phyloP scores from a whole-genome alignment of 225 moss, liverwort and hornwort species.

The Marchantia paleacea region DNA sequence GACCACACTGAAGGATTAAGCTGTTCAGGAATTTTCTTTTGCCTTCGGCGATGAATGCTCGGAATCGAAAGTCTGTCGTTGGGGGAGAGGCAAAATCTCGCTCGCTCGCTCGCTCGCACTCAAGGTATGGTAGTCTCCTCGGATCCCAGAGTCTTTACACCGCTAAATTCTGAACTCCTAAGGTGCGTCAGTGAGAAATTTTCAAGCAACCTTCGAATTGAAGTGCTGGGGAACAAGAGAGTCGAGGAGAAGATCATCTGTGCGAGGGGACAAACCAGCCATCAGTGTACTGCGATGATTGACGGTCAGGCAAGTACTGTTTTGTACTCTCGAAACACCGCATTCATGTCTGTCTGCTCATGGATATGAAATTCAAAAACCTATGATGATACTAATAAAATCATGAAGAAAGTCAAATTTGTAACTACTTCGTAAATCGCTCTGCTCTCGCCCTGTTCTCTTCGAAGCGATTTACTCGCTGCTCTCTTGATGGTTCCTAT shows the following conservation, averaged over 20 bases:
- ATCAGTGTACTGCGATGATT: background rate
- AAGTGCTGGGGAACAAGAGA: background rate
- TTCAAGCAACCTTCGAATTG: background rate
- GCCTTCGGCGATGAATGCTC: background rate
- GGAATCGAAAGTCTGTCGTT: background rate
- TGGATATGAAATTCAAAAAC: background rate
- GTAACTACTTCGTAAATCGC: background rate
- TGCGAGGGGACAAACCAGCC: background rate
- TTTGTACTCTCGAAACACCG: constrained; percentile 2
- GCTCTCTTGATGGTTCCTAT: too few relatives aligned
- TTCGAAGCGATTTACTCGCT: too few relatives aligned
- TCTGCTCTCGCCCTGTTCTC: too few relatives aligned
- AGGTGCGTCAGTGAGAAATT: background rate
- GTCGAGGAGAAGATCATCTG: constrained; percentile 1
- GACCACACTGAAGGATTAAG: constrained; percentile 59
- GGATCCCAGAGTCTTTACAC: constrained; percentile 2
- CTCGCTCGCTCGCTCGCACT: background rate
- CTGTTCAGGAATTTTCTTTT: background rate
- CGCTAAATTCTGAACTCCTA: background rate
- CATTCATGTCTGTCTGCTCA: constrained; percentile 1
- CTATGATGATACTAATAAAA: constrained; percentile 10
- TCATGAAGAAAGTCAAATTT: constrained; percentile 3
- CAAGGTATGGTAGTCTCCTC: constrained; percentile 10
- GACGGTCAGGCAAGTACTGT: background rate
- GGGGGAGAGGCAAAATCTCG: background rate